phyloP scores from a whole-genome alignment of 139 green algal species.

The Nannochloris sp. region DNA sequence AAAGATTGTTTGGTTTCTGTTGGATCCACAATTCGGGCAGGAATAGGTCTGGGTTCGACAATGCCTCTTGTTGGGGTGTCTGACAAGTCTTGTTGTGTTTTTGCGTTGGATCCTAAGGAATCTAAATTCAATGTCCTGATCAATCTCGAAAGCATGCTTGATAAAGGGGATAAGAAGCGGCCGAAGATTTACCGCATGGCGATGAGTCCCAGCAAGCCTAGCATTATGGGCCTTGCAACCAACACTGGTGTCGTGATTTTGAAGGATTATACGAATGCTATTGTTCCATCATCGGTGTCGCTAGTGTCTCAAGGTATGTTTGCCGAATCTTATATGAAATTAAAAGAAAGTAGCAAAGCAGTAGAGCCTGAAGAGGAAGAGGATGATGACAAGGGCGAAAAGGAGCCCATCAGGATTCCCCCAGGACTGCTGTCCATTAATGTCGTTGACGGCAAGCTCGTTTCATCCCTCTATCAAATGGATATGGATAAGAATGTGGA shows the following conservation, averaged over 20 bases:
- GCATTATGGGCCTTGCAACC: slow-evolving; percentile 36
- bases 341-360: slow-evolving; percentile 19
- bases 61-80: slow-evolving; percentile 26
- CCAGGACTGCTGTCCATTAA: slow-evolving; percentile 19
- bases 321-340: slow-evolving; percentile 7
- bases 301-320: not conserved
- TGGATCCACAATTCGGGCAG: not conserved
- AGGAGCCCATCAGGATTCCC: not conserved
- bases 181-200: slow-evolving; percentile 48
- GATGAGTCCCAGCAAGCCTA: slow-evolving; percentile 37
- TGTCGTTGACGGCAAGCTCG: slow-evolving; percentile 11
- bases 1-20: slow-evolving; percentile 30
- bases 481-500: slow-evolving; percentile 7
- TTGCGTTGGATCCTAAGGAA: slow-evolving; percentile 27
- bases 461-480: slow-evolving; percentile 22
- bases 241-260: slow-evolving; percentile 41
- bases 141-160: slow-evolving; percentile 19
- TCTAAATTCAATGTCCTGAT: slow-evolving; percentile 11
- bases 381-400: not conserved
- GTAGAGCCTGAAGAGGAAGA: not conserved
- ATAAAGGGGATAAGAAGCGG: slow-evolving; percentile 38
- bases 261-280: slow-evolving; percentile 16
- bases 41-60: slow-evolving; percentile 6
- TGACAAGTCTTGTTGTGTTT: slow-evolving; percentile 12
- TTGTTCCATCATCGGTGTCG: not conserved